Base-by-base conservation (phyloP, 2,329 filamentous ascomycete genomes). In the Moelleriella libera region DNA sequence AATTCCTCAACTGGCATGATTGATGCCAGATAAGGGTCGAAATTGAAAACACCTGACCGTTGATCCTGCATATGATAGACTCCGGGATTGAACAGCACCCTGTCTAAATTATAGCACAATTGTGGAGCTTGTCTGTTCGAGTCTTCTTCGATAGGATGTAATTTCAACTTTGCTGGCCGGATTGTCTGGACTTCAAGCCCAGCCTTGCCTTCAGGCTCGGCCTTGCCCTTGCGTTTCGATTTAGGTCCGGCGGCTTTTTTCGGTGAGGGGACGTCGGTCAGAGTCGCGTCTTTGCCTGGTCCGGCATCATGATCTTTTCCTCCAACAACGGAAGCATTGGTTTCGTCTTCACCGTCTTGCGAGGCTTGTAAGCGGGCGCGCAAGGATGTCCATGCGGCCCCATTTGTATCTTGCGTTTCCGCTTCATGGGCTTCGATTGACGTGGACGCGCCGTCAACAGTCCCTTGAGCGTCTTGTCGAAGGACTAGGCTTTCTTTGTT, bases 1-100 rank as follows among this genome's bases (percentile, higher is more conserved):
- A 98, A 98, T 59, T 98, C 87, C 2, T 78, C 71, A 12, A 92
- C 82, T 2, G 92, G 89, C 88, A 97, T 97, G 56, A 98, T 94
- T 46, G 80, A 81, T 50, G 88, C 80, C 21, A 98, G 74, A 58
- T 96, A 96, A 0, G 94, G 92, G 60, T 98, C 90, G 57, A 98
- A 98, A 62, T 98, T 98, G 73, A 81, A 98, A 6, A 97, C 88
- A 14, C 81, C 76, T 40, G 90, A 88, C 49, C 87, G 78, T 29
- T 83, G 81, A 61, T 98, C 92, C 64, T 94, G 89, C 46, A 98
- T 75, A 45, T 87, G 82, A 62, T 96, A 95, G 39, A 96, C 86
- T 28, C 92, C 89, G 2, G 83, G 83, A 58, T 96, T 98, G 74
- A 98, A 98, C 3, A 98, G 69, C n/a, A 94, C 90, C 48, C 88